Conservation (phyloP, 1,139 yeast species). For the Blastobotrys illinoisensis region DNA sequence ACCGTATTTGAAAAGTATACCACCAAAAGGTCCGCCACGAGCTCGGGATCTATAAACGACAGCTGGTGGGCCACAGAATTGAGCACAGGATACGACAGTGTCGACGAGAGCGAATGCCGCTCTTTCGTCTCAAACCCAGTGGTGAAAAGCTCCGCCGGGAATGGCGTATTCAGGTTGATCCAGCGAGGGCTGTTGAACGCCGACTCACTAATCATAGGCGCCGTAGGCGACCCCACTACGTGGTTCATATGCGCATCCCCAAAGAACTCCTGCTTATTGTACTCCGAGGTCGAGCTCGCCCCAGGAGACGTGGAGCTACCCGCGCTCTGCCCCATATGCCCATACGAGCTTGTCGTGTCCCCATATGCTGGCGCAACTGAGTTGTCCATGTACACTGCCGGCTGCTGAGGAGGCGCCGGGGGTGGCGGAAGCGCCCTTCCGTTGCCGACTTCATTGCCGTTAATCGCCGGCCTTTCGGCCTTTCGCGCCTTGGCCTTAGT, state of each 20-base stretch:
- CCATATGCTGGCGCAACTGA: neutral
- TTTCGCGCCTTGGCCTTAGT: slow-evolving; percentile 7
- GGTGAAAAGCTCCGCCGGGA: slow-evolving; percentile 17
- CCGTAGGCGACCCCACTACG: neutral
- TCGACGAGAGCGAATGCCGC: slow-evolving; percentile 7
- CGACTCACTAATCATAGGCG: slow-evolving; percentile 11
- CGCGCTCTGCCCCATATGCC: slow-evolving; percentile 1
- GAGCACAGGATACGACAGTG: slow-evolving; percentile 14
- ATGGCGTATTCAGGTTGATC: slow-evolving; percentile 15
- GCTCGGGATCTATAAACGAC: slow-evolving; percentile 14
- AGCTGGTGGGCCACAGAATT: slow-evolving; percentile 11
- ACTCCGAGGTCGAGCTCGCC: slow-evolving; percentile 4
- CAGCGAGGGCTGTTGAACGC: slow-evolving; percentile 16
- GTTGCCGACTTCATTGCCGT: neutral
- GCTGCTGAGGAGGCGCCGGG: neutral
- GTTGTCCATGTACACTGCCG: slow-evolving; percentile 3
- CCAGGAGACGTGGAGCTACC: slow-evolving; percentile 5
- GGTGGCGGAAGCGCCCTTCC: neutral
- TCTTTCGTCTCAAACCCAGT: slow-evolving; percentile 11
- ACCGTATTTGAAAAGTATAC: slow-evolving; percentile 22
- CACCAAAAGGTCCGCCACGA: slow-evolving; percentile 17
- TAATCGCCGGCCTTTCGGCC: neutral
- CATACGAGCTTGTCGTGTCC: neutral
- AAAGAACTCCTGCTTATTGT: neutral
- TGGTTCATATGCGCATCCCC: neutral